phyloP scores from a whole-genome alignment of 1,284 basidiomycete genomes.

The Xerocomus minutiporus region DNA sequence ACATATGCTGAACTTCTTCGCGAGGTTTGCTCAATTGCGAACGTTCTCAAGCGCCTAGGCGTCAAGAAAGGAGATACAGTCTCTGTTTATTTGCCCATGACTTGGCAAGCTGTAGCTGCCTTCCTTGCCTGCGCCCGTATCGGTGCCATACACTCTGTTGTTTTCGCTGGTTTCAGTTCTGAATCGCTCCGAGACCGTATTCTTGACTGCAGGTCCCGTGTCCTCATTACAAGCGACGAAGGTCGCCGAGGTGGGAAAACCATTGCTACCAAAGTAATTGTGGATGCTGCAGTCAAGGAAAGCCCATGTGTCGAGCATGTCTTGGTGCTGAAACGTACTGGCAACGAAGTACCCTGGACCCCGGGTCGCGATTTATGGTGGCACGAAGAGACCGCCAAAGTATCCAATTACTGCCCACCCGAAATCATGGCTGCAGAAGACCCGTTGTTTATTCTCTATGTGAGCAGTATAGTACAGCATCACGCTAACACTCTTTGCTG shows the following conservation, averaged over 20 bases:
- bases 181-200: slow-evolving; percentile 94
- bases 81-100: slow-evolving; percentile 86
- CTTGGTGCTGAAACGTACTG: slow-evolving; percentile 87
- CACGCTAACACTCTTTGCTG: background rate
- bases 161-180: slow-evolving; percentile 98
- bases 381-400: slow-evolving; percentile 86
- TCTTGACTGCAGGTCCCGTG: slow-evolving; percentile 83
- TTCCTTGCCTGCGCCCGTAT: slow-evolving; percentile 98
- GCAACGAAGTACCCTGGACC: slow-evolving; percentile 78
- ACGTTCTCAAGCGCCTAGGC: slow-evolving; percentile 87
- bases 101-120: slow-evolving; percentile 90
- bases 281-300: slow-evolving; percentile 86
- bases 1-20: slow-evolving; percentile 83
- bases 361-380: slow-evolving; percentile 93
- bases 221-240: slow-evolving; percentile 95
- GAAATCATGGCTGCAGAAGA: slow-evolving; percentile 89
- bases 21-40: slow-evolving; percentile 87
- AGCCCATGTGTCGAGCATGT: slow-evolving; percentile 88
- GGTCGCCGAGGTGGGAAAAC: slow-evolving; percentile 91
- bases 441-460: slow-evolving; percentile 96
- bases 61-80: slow-evolving; percentile 97
- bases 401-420: slow-evolving; percentile 86
- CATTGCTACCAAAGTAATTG: slow-evolving; percentile 95
- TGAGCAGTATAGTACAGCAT: slow-evolving; percentile 40
- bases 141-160: slow-evolving; percentile 97